Evolutionary conservation across 441 rosid genomes (phyloP), one percentile per base, ranked within the genome.

Genomic region (Hura crepitans): DNA sequence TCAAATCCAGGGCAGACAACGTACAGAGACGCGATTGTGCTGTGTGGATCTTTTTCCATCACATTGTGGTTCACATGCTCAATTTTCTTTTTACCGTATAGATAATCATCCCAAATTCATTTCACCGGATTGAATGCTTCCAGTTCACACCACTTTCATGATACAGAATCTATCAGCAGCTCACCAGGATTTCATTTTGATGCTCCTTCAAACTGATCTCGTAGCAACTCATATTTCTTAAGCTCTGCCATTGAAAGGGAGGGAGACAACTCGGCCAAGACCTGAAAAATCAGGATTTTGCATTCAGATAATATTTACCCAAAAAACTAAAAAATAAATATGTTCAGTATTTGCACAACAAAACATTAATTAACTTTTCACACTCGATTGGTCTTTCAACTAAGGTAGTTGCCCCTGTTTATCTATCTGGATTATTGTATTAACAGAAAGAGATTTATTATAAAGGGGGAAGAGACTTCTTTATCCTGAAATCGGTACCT

Each of bases 201-300:
- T 66, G 86, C 79, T 55, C 97, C 97, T 83, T 89, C 83, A 70
- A 89, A 87, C 70, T 85, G 93, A 71, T 90, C 87, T 45, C 94
- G 86, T 46, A 94, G 84, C 72, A 65, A 43, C 79, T 94, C 97
- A 5, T 94, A 92, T 80, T 92, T 92, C 80, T 84, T 92, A 22
- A 94, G 91, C 82, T 94, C 99, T 15, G 89, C 84, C 80, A 81
- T 68, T 51, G 99, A 92, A 50, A 94, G 92, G 61, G 99, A 94
- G 6, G 99, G 97, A 27, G 97, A 89, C 18, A 92, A 86, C 78
- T 92, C 97, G 58, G 74, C 75, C 82, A 94, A 74, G 35, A 87
- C 97, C 97, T 94, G 82, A 77, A 63, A 68, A 23, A 56, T 70
- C 43, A 57, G 37, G 65, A 28, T 56, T 56, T 51, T 15, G 68